phyloP scores from a whole-genome alignment of 345 rosid species.

The Camelina neglecta region DNA sequence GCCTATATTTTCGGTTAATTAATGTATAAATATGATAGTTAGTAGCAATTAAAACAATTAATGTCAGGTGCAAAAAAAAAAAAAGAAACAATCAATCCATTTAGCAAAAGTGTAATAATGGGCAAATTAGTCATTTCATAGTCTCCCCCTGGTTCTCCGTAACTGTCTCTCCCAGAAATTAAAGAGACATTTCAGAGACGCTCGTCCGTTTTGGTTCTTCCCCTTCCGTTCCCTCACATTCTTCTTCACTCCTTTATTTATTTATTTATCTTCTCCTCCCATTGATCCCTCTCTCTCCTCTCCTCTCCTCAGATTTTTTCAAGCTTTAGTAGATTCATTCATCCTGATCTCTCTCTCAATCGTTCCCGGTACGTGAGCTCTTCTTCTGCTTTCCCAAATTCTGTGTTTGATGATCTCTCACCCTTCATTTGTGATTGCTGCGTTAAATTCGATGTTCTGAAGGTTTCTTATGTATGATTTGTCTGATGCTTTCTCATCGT shows the following conservation, averaged over 20 bases:
- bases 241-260: constrained; percentile 26
- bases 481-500: background rate
- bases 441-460: background rate
- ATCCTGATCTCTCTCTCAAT: constrained; percentile 24
- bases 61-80: background rate
- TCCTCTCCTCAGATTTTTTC: constrained; percentile 22
- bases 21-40: background rate
- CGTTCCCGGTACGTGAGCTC: constrained; percentile 23
- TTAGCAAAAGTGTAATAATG: background rate
- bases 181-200: constrained; percentile 6
- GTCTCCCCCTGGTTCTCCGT: constrained; percentile 37
- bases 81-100: background rate
- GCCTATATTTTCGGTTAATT: constrained; percentile 13
- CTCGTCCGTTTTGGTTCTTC: constrained; percentile 34
- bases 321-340: background rate
- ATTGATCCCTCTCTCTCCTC: constrained; percentile 11
- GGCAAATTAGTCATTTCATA: background rate
- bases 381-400: background rate
- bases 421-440: background rate
- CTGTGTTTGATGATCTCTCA: background rate
- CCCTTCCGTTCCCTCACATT: constrained; percentile 19
- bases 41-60: background rate
- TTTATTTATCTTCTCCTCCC: background rate
- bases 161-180: constrained; percentile 32
- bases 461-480: no score